phyloP scores from a whole-genome alignment of 2,329 filamentous ascomycete species.

The Akanthomyces lecanii region DNA sequence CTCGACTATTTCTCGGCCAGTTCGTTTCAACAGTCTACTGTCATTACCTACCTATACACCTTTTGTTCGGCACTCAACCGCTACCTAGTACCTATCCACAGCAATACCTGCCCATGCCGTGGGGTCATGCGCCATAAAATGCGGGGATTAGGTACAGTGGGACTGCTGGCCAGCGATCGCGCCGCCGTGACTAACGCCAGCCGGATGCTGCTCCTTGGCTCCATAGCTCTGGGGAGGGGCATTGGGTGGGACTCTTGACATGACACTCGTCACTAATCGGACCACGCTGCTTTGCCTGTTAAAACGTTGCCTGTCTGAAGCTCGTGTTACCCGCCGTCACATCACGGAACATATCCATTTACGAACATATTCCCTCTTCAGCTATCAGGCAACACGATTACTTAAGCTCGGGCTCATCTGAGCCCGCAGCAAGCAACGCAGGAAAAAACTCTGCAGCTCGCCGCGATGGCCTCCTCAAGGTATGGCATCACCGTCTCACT shows the following conservation, averaged over 20 bases:
- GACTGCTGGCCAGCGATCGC: conserved; percentile 7
- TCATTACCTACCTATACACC: neutral
- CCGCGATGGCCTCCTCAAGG: conserved; percentile 17
- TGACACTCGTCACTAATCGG: neutral
- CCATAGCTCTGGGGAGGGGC: too few relatives aligned
- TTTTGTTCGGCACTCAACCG: neutral
- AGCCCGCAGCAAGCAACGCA: conserved; percentile 16
- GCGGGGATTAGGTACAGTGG: conserved; percentile 14
- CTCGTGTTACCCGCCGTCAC: conserved; percentile 1
- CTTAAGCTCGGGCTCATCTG: conserved; percentile 16
- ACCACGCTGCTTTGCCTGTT: conserved; percentile 9
- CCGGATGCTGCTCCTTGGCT: too few relatives aligned
- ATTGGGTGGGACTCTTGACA: conserved; percentile 5
- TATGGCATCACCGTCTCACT: conserved; percentile 2
- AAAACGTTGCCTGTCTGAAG: conserved; percentile 7
- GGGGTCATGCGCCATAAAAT: conserved; percentile 15
- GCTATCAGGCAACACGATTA: neutral
- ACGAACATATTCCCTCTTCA: neutral
- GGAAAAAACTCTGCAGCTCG: conserved; percentile 14
- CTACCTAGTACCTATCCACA: neutral
- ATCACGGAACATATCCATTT: conserved; percentile 11
- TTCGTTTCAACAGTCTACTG: neutral
- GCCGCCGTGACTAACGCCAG: conserved; percentile 1
- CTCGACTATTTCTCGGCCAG: neutral
- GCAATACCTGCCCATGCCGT: neutral